Evolutionary conservation across 2,329 filamentous ascomycete species (phyloP).

Genomic region (Cladophialophora bantiana): DNA sequence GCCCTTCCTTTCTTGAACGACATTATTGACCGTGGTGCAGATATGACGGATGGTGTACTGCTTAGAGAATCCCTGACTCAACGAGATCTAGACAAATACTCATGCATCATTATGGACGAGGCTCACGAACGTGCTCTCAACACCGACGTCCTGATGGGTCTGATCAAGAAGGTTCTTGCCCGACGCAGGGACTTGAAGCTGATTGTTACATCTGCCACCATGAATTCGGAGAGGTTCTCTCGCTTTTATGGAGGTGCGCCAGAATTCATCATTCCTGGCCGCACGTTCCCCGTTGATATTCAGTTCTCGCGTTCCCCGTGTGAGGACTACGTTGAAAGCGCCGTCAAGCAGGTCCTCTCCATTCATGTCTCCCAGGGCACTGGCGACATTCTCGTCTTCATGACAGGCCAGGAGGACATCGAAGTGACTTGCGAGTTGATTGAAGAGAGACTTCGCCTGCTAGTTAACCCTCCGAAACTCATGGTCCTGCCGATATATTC

Average conservation of each 20-base stretch:
- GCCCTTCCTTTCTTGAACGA: not conserved
- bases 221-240: constrained; percentile 96
- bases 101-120: constrained; percentile 99
- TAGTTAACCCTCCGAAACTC: constrained; percentile 94
- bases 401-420: constrained; percentile 99
- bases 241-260: constrained; percentile 96
- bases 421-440: constrained; percentile 94
- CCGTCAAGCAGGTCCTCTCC: constrained; percentile 91
- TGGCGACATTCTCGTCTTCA: constrained; percentile 96
- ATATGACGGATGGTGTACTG: constrained; percentile 97
- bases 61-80: constrained; percentile 92
- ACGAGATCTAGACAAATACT: constrained; percentile 91
- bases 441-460: constrained; percentile 81
- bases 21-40: constrained; percentile 43
- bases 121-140: constrained; percentile 96
- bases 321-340: constrained; percentile 96
- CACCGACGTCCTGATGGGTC: constrained; percentile 94
- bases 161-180: constrained; percentile 96
- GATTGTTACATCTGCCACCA: constrained; percentile 97
- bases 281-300: constrained; percentile 96
- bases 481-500: constrained; percentile 98
- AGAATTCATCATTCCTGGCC: constrained; percentile 93
- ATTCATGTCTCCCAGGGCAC: constrained; percentile 94
- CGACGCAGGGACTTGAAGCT: constrained; percentile 89
- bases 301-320: constrained; percentile 94